Base-by-base conservation (phyloP, 169 alveolate genomes). In the Plasmodium vivax region DNA sequence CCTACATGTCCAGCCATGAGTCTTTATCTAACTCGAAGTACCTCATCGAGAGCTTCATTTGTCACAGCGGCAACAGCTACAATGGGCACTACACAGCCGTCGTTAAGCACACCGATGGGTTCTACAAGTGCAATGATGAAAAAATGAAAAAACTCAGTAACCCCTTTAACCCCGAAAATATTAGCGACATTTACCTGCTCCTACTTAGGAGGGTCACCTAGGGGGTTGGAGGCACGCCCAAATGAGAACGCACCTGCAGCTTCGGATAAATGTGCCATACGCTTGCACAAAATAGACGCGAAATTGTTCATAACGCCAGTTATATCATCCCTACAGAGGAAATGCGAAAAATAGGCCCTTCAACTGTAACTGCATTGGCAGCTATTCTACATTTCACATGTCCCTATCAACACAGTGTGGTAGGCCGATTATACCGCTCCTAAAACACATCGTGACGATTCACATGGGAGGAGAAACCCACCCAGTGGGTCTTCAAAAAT, bases 31-130 rank as follows among this genome's bases (percentile, higher is more conserved):
- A 90, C 36, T 80, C 91, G 1, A 90, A 90, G 45, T 90, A 90
- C 80, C 72, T 90, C 38, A 90, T 90, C 54, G 94, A 90, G 82
- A 90, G 94, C 73, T 80, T 90, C 72, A 80, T 90, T 23, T 90
- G 94, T 23, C 94, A 90, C 72, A 90, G 91, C 51, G 94, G 94
- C 0, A 79, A 90, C 73, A 80, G 94, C 32, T 90, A 90, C 43
- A 90, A 80, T 80, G 94, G 94, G 4, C 94, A 90, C 74, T 90
- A 90, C 23, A 90, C 94, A 41, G 81, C 91, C 36, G 82, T 90
- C 51, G 94, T 90, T 58, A 90, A 90, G 43, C 74, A 80, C 36
- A 80, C 62, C 8, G 94, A 90, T 90, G 94, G 94, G 1, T 90
- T 90, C 19, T 90, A 90, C 85, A 79, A 79, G 68, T 90, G 94